Evolutionary conservation across 805 yeast genomes (phyloP).

Genomic region (Pichia deserticola): DNA sequence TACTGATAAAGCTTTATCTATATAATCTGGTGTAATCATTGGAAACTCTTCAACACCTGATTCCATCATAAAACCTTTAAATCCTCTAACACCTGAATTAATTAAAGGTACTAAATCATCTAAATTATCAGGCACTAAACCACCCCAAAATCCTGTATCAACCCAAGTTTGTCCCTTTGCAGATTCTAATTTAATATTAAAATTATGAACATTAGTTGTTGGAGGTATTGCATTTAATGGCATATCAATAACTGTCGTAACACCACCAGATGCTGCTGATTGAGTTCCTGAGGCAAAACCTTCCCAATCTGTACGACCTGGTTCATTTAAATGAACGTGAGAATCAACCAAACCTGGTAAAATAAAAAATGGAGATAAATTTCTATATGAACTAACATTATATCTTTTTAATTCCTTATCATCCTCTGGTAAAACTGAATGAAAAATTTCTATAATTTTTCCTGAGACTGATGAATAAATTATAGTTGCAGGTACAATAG

Average conservation of each 20-base stretch:
- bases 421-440: conserved; percentile 28
- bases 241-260: conserved; percentile 93
- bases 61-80: conserved; percentile 87
- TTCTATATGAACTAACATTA: conserved; percentile 37
- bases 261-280: conserved; percentile 94
- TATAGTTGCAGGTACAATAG: conserved; percentile 52
- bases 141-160: conserved; percentile 96
- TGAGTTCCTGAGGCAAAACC: conserved; percentile 95
- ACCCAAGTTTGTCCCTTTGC: conserved; percentile 83
- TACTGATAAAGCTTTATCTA: conserved; percentile 54
- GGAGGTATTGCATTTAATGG: conserved; percentile 96
- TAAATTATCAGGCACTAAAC: conserved; percentile 74
- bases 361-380: conserved; percentile 56
- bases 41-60: conserved; percentile 98
- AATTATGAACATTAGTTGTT: conserved; percentile 75
- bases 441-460: conserved; percentile 49
- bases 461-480: conserved; percentile 52
- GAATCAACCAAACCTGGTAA: conserved; percentile 92
- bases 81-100: conserved; percentile 84
- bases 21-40: conserved; percentile 58
- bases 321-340: conserved; percentile 92
- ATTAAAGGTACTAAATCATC: conserved; percentile 67
- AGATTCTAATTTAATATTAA: conserved; percentile 67
- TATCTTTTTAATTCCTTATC: conserved; percentile 37
- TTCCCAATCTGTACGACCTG: conserved; percentile 98